Percentiles rank a stretch among this genome's conserved stretches.
phyloP scores from a whole-genome alignment of 345 rosid species.

The Anastatica hierochuntica region DNA sequence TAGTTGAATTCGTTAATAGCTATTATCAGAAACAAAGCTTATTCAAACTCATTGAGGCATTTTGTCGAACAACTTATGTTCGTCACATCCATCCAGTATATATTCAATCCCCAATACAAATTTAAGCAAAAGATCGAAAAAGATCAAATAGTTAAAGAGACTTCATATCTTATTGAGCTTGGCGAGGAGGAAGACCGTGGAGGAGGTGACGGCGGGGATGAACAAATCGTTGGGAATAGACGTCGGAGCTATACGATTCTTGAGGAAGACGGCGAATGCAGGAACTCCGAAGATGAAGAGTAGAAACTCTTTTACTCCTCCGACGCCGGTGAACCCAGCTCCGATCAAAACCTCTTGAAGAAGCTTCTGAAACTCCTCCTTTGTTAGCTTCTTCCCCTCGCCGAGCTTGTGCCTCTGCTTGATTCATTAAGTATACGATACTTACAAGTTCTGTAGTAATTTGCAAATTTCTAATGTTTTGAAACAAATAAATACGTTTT shows the following conservation, averaged over 20 bases:
- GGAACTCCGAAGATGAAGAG: constrained; percentile 64
- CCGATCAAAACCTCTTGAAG: constrained; percentile 41
- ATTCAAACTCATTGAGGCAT: background rate
- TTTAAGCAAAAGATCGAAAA: background rate
- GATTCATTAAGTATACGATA: no score
- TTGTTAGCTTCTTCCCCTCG: constrained; percentile 23
- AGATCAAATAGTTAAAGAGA: background rate
- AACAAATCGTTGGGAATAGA: constrained; percentile 51
- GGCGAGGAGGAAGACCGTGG: constrained; percentile 66
- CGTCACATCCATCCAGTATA: no score
- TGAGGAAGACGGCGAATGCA: constrained; percentile 38
- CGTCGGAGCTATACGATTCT: constrained; percentile 41
- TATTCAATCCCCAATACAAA: no score
- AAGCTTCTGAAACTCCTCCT: constrained; percentile 57
- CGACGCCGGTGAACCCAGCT: constrained; percentile 59
- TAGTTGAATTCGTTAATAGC: no score
- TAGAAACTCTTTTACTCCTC: constrained; percentile 57
- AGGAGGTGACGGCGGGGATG: constrained; percentile 70
- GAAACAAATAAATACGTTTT: no score
- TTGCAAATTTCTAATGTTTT: no score
- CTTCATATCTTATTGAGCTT: constrained; percentile 61
- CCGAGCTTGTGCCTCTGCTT: constrained; percentile 38
- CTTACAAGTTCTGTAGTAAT: no score
- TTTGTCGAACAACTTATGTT: constrained; percentile 9
- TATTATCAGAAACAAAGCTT: no score